Evolutionary conservation across 2,329 filamentous ascomycete species (phyloP).

Genomic region (Sporothrix schenckii): DNA sequence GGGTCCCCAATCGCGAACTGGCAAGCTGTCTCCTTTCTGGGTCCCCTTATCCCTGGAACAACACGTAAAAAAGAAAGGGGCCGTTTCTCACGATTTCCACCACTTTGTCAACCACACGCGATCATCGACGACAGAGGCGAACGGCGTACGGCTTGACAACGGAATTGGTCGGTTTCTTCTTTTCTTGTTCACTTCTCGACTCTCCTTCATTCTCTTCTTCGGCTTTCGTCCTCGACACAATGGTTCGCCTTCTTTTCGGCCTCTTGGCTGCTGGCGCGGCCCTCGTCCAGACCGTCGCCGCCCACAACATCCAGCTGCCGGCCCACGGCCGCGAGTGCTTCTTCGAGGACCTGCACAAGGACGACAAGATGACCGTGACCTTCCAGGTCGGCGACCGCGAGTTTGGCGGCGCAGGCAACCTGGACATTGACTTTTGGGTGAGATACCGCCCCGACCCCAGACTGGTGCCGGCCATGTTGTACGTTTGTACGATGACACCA

Average conservation of each 20-base stretch:
- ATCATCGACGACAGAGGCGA: constrained; percentile 10
- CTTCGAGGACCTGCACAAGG: constrained; percentile 86
- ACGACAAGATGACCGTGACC: constrained; percentile 97
- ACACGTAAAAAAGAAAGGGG: constrained; percentile 31
- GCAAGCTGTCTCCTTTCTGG: constrained; percentile 35
- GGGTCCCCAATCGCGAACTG: constrained; percentile 33
- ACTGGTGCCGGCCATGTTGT: too few species aligned
- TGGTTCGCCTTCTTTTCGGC: constrained; percentile 35
- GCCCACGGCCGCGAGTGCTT: constrained; percentile 97
- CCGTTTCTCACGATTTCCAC: constrained; percentile 12
- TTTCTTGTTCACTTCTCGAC: constrained; percentile 15
- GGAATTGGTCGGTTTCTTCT: not conserved
- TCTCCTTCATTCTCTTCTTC: not conserved
- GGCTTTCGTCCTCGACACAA: constrained; percentile 26
- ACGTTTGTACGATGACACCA: too few species aligned
- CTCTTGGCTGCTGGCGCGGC: constrained; percentile 55
- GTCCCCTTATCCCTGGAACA: constrained; percentile 20
- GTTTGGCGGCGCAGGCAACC: constrained; percentile 89
- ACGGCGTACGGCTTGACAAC: constrained; percentile 20
- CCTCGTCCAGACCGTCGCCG: constrained; percentile 65
- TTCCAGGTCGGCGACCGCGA: constrained; percentile 98
- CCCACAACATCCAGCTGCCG: constrained; percentile 94
- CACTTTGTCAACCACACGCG: constrained; percentile 22
- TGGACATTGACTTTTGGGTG: constrained; percentile 99
- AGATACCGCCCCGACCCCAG: constrained; percentile 38